Evolutionary conservation across 495 filamentous ascomycete species (phyloP).

Genomic region (Parachaetomium inaequale): DNA sequence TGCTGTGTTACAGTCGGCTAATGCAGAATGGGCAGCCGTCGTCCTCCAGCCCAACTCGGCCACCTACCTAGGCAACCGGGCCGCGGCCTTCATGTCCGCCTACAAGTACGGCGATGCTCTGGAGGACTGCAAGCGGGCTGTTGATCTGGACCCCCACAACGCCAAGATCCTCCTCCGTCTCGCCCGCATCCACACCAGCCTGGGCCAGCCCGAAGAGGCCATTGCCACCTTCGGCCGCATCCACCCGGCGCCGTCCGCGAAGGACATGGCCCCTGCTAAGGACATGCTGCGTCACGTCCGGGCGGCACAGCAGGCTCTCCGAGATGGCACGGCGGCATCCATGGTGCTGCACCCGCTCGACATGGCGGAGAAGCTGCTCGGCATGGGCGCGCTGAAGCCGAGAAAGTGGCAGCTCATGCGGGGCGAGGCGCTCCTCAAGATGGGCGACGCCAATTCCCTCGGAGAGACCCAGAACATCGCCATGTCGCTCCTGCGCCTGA

Average conservation of each 20-base stretch:
- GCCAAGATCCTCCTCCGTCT: conserved; percentile 82
- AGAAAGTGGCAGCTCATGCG: conserved; percentile 91
- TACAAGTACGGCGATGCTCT: conserved; percentile 72
- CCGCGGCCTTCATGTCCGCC: conserved; percentile 86
- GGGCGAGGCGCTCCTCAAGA: conserved; percentile 90
- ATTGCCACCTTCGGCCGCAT: conserved; percentile 73
- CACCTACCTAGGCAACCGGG: conserved; percentile 92
- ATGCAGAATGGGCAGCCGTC: conserved; percentile 59
- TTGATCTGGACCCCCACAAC: conserved; percentile 76
- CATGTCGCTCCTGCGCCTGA: conserved; percentile 77
- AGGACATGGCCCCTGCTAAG: conserved; percentile 73
- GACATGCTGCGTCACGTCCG: conserved; percentile 79
- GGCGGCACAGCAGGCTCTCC: conserved; percentile 73
- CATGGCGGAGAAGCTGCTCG: conserved; percentile 76
- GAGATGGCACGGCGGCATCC: conserved; percentile 69
- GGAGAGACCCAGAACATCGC: conserved; percentile 91
- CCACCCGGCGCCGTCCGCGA: conserved; percentile 69
- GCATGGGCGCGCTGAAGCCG: conserved; percentile 66
- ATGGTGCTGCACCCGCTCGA: conserved; percentile 92
- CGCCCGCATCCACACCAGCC: conserved; percentile 79
- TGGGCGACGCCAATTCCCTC: conserved; percentile 82
- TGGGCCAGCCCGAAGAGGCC: conserved; percentile 83
- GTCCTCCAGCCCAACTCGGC: conserved; percentile 72
- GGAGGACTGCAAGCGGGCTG: conserved; percentile 76
- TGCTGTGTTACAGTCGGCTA: conserved; percentile 14